Base-by-base conservation (phyloP, 305 asterid genomes). In the Rubia peregrina region DNA sequence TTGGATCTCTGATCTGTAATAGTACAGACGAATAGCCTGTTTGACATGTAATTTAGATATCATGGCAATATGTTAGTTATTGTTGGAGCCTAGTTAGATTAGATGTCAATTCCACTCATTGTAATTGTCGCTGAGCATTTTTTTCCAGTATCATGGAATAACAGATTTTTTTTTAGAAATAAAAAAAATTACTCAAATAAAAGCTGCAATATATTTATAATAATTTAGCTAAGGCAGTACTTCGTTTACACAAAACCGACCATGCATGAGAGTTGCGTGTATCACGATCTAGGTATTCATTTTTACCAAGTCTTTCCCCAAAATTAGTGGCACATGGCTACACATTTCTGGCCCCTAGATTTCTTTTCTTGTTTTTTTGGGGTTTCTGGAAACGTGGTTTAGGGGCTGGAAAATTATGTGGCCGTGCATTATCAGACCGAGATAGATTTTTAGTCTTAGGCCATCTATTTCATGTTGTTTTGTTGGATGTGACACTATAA, bases 221-320 rank as follows among this genome's bases (percentile, higher is more conserved):
- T 30, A 10, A 48, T 48, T 48, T 48, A 48, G 13, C 3, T 13
- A 10, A 48, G 53, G 53, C 17, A 12, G 53, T 5, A 12, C 41
- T 55, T 22, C 1, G 66, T 69, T 74, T 60, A 65, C 60, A 41
- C 66, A 65, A 41, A 70, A 64, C 78, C 78, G 74, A 64, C 74
- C 71, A 75, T 51, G 74, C 74, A 49, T 75, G 57, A 51, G 57
- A 51, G 22, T 51, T 51, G 57, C 74, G 62, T 75, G 75, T 44
- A 53, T 53, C 75, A 64, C 75, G 67, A 53, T 63, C 48, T 42
- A 63, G 26, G 1, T 2, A 1, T 56, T 9, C 33, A 56, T 21
- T 56, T n/a, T 68, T 49, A 48, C 62, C 43, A 46, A 49, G 73
- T 44, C 69, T 33, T 38, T 65, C 55, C 64, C 24, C 12, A 51